These are phyloP conservation scores for Yamadazyma taylorii DNA, from an alignment of 1,139 yeast species.

Conservation along the genomic window DNA sequence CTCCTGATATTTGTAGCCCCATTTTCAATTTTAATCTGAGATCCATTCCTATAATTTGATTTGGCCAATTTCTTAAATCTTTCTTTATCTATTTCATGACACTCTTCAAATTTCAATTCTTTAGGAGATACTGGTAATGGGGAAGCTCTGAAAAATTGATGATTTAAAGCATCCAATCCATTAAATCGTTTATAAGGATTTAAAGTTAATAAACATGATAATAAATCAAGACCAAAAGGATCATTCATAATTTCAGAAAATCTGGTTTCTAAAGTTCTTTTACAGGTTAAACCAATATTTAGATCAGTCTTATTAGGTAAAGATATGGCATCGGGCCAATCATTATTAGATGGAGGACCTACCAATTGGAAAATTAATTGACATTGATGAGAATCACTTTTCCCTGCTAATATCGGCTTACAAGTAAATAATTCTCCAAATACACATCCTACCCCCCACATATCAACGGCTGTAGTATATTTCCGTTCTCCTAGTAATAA, in stretches of 20 bases:
- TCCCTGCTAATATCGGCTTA: slow-evolving; percentile 83
- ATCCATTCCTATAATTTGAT: background rate
- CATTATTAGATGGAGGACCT: slow-evolving; percentile 71
- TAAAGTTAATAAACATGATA: slow-evolving; percentile 55
- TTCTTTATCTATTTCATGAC: slow-evolving; percentile 85
- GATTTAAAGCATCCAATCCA: slow-evolving; percentile 74
- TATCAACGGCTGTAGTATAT: slow-evolving; percentile 91
- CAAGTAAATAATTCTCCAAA: slow-evolving; percentile 85
- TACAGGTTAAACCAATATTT: slow-evolving; percentile 46
- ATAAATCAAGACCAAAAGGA: slow-evolving; percentile 39
- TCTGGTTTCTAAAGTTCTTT: slow-evolving; percentile 51
- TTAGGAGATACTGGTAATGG: slow-evolving; percentile 62
- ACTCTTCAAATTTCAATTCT: slow-evolving; percentile 69
- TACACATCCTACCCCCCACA: slow-evolving; percentile 98
- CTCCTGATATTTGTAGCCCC: background rate
- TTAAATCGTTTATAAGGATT: slow-evolving; percentile 76
- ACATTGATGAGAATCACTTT: slow-evolving; percentile 89
- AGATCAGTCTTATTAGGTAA: slow-evolving; percentile 60
- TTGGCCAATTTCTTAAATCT: slow-evolving; percentile 43
- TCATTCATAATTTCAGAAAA: slow-evolving; percentile 36
- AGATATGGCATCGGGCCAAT: slow-evolving; percentile 64
- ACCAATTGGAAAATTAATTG: slow-evolving; percentile 73
- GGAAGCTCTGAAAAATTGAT: slow-evolving; percentile 60
- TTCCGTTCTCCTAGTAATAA: slow-evolving; percentile 78
- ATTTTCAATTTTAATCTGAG: background rate